Conservation (phyloP, 345 rosid species). For the Geranium brycei region DNA sequence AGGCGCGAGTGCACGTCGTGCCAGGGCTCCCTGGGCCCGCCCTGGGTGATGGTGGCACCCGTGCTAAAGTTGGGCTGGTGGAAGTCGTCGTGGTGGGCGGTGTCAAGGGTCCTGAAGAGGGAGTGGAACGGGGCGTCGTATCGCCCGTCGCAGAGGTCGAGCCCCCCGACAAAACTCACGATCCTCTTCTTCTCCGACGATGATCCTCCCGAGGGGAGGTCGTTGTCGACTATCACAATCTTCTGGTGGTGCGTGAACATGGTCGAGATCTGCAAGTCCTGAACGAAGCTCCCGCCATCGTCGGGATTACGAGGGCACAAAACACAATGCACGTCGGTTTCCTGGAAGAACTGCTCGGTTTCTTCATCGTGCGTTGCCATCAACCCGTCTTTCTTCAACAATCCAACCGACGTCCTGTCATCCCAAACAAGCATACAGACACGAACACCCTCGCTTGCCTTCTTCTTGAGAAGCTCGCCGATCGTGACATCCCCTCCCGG, state of each 20-base stretch:
- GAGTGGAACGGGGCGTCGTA: constrained; percentile 33
- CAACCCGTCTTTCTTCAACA: constrained; percentile 75
- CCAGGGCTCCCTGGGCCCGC: constrained; percentile 99
- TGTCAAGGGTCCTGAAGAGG: constrained; percentile 71
- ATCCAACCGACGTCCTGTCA: constrained; percentile 86
- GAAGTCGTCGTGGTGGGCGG: constrained; percentile 93
- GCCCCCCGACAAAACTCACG: constrained; percentile 89
- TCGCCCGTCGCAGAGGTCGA: constrained; percentile 97
- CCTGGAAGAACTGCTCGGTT: constrained; percentile 52
- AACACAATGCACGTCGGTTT: constrained; percentile 71
- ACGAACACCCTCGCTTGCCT: constrained; percentile 83
- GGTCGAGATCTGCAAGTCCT: constrained; percentile 70
- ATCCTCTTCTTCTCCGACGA: constrained; percentile 43
- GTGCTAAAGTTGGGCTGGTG: constrained; percentile 79
- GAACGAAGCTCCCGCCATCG: constrained; percentile 91
- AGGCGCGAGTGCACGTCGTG: constrained; percentile 92
- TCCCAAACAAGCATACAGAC: constrained; percentile 94
- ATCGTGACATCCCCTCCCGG: constrained; percentile 73
- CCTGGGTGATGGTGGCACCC: constrained; percentile 66
- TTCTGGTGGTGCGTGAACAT: constrained; percentile 99
- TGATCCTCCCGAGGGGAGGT: constrained; percentile 53
- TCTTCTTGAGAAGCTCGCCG: constrained; percentile 85
- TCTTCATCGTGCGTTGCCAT: constrained; percentile 99
- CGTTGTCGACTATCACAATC: constrained; percentile 80
- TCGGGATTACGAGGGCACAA: constrained; percentile 94